These are phyloP conservation scores for Phyllosticta paracitricarpa DNA, from an alignment of 2,329 filamentous ascomycete species.

Conservation along the genomic window DNA sequence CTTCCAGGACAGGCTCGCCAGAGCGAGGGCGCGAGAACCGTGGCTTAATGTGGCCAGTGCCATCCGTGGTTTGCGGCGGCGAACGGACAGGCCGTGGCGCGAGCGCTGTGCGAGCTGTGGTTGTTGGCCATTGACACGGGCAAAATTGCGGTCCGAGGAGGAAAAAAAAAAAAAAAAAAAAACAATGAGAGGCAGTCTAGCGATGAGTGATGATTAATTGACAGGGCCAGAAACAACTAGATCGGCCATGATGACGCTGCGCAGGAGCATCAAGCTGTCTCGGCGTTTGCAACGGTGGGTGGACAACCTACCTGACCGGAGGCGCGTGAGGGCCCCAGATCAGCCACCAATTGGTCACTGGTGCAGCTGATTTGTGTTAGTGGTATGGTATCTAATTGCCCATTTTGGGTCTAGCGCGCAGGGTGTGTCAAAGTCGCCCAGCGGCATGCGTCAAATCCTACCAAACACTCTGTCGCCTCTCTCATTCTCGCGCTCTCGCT, in stretches of 20 bases:
- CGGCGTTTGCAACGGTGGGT: background rate
- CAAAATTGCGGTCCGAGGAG: background rate
- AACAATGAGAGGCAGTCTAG: background rate
- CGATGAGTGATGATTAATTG: background rate
- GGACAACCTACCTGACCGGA: background rate
- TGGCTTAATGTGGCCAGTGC: background rate
- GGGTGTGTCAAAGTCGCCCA: background rate
- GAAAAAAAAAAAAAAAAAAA: background rate
- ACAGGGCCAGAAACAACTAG: background rate
- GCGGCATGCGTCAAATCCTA: background rate
- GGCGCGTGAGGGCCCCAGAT: background rate
- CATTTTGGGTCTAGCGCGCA: background rate
- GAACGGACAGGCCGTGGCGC: background rate
- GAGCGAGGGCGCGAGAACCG: background rate
- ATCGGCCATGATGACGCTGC: background rate
- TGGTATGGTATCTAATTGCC: background rate
- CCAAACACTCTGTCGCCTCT: background rate
- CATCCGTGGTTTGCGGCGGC: background rate
- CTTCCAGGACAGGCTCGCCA: background rate
- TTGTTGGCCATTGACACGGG: background rate
- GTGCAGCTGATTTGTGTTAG: background rate
- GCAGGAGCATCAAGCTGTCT: background rate
- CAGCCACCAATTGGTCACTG: too few species aligned
- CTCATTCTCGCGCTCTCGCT: background rate
- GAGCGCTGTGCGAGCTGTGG: conserved; percentile 6